Evolutionary conservation across 2,329 filamentous ascomycete species (phyloP).

Genomic region (Shiraia bambusicola): DNA sequence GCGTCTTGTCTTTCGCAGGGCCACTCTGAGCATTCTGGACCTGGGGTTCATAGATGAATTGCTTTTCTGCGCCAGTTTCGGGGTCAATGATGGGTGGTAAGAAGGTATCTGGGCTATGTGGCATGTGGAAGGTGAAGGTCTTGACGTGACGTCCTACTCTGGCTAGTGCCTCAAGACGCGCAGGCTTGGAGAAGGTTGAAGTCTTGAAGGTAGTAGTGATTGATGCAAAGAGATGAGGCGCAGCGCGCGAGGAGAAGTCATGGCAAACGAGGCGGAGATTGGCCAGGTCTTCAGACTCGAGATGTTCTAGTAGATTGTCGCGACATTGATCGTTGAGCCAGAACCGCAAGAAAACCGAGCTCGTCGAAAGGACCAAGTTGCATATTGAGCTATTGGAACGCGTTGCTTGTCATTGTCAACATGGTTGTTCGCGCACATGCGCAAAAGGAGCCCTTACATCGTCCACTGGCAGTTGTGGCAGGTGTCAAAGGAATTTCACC

Average conservation of each 20-base stretch:
- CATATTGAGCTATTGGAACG: constrained; percentile 51
- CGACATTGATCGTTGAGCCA: constrained; percentile 53
- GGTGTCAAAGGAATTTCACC: constrained; percentile 53
- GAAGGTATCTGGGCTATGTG: constrained; percentile 76
- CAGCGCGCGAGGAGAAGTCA: constrained; percentile 69
- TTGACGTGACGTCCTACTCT: constrained; percentile 78
- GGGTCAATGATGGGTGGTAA: constrained; percentile 83
- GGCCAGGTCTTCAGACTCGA: constrained; percentile 47
- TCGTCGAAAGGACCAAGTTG: constrained; percentile 52
- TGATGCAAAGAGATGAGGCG: constrained; percentile 68
- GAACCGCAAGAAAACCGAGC: constrained; percentile 52
- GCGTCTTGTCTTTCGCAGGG: constrained; percentile 59
- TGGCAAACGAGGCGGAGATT: constrained; percentile 66
- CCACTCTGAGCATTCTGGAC: constrained; percentile 58
- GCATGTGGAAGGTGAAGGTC: constrained; percentile 74
- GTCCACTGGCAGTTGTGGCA: constrained; percentile 37
- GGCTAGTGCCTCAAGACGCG: constrained; percentile 71
- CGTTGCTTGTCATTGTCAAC: constrained; percentile 41
- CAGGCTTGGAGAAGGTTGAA: constrained; percentile 73
- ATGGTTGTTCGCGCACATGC: constrained; percentile 6
- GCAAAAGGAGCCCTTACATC: constrained; percentile 35
- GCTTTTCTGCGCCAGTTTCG: constrained; percentile 72
- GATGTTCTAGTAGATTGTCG: constrained; percentile 46
- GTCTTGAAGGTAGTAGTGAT: constrained; percentile 70
- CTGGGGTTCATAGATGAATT: constrained; percentile 80